Conservation (phyloP, 768 basidiomycete species). For the Xerocomus brunneocitrinus region DNA sequence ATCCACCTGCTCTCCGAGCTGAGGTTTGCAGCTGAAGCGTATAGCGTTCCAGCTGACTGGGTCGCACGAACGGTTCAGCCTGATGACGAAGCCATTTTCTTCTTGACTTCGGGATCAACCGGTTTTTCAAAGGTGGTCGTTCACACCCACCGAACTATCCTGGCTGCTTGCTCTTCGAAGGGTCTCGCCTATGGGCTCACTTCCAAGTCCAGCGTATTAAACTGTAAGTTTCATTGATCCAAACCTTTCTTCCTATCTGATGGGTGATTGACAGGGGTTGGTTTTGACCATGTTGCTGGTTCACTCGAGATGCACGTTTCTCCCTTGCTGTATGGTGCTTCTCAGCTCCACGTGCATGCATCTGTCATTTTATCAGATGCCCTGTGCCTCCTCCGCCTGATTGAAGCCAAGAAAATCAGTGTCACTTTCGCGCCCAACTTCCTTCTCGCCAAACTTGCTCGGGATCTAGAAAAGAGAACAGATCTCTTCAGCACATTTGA, state of each 20-base stretch:
- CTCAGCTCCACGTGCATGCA: slow-evolving; percentile 15
- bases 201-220: slow-evolving; percentile 29
- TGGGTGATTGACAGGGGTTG: slow-evolving; percentile 26
- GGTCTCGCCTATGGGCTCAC: slow-evolving; percentile 29
- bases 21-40: slow-evolving; percentile 14
- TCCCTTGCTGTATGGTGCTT: slow-evolving; percentile 27
- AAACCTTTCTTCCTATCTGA: not conserved
- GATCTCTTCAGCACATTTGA: slow-evolving; percentile 27
- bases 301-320: slow-evolving; percentile 37
- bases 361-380: slow-evolving; percentile 17
- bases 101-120: slow-evolving; percentile 39
- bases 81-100: slow-evolving; percentile 28
- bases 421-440: slow-evolving; percentile 39
- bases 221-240: slow-evolving; percentile 23
- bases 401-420: slow-evolving; percentile 32
- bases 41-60: slow-evolving; percentile 9
- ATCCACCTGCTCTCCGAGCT: slow-evolving; percentile 25
- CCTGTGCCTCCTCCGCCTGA: slow-evolving; percentile 19
- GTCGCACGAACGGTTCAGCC: slow-evolving; percentile 10
- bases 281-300: slow-evolving; percentile 41
- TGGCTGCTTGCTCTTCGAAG: slow-evolving; percentile 32
- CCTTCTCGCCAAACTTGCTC: slow-evolving; percentile 35
- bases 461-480: slow-evolving; percentile 26
- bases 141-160: slow-evolving; percentile 34
- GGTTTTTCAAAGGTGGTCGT: slow-evolving; percentile 39